Percentiles rank a stretch among this genome's conserved stretches.
Evolutionary conservation across 306 rosid genomes (phyloP).

Genomic region (Inga leiocalycina): DNA sequence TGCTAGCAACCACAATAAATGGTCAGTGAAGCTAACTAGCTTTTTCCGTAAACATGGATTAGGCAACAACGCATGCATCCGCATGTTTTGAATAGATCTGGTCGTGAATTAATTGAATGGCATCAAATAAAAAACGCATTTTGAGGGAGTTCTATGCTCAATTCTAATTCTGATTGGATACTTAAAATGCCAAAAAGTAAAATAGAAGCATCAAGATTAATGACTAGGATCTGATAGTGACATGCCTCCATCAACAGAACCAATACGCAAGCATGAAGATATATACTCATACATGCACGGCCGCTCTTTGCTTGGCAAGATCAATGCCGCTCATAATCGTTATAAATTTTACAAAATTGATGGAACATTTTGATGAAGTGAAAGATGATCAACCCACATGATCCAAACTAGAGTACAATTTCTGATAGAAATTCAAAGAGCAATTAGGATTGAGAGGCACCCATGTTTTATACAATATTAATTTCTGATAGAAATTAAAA

Average conservation of each 20-base stretch:
- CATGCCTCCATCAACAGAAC: constrained; percentile 24
- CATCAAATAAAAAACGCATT: background rate
- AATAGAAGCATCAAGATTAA: constrained; percentile 3
- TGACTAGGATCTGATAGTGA: constrained; percentile 6
- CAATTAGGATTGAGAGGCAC: background rate
- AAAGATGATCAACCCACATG: background rate
- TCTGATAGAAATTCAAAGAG: constrained; percentile 1
- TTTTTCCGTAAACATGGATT: background rate
- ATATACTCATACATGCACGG: background rate
- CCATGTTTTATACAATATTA: background rate
- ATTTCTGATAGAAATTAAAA: background rate
- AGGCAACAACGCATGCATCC: background rate
- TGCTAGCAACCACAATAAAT: background rate
- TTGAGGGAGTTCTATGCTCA: constrained; percentile 2
- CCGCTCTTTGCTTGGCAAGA: background rate
- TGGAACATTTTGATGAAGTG: background rate
- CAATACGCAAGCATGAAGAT: background rate
- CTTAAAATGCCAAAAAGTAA: constrained; percentile 26
- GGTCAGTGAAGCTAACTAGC: background rate
- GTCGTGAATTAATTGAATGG: background rate
- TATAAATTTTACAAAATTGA: constrained; percentile 26
- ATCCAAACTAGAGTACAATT: background rate
- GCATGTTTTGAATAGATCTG: background rate
- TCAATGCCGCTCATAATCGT: background rate
- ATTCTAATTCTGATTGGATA: background rate